phyloP scores from a whole-genome alignment of 1,284 basidiomycete species.

The Apiotrichum domesticum region DNA sequence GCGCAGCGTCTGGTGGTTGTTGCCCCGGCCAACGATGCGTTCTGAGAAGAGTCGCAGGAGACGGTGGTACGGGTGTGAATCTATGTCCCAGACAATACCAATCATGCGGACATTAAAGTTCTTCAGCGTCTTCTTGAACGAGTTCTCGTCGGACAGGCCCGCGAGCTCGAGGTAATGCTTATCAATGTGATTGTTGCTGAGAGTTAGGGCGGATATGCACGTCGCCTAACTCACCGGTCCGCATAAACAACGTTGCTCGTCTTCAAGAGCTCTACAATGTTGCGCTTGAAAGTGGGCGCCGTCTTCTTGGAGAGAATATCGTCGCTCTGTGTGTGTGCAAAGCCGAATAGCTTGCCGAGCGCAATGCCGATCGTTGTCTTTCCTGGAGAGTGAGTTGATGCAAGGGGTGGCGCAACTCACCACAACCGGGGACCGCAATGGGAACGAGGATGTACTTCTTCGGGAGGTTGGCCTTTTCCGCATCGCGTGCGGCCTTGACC shows the following conservation, averaged over 20 bases:
- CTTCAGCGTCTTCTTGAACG: constrained; percentile 20
- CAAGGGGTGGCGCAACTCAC: constrained; percentile 45
- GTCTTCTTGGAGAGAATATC: constrained; percentile 76
- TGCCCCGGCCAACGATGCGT: constrained; percentile 66
- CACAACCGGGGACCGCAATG: constrained; percentile 85
- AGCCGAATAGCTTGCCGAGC: constrained; percentile 68
- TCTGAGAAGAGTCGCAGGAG: constrained; percentile 70
- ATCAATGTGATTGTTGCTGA: constrained; percentile 77
- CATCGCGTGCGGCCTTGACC: constrained; percentile 17
- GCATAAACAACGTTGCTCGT: constrained; percentile 74
- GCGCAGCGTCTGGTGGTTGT: constrained; percentile 74
- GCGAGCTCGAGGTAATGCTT: constrained; percentile 69
- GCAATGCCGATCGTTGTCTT: constrained; percentile 85
- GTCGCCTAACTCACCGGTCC: constrained; percentile 60
- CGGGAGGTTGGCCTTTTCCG: constrained; percentile 34
- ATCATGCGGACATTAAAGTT: constrained; percentile 57
- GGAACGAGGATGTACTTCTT: constrained; percentile 84
- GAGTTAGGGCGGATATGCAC: too few relatives aligned
- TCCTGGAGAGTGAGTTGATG: constrained; percentile 50
- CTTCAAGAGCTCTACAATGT: constrained; percentile 60
- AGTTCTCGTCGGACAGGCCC: constrained; percentile 45
- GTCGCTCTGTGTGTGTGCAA: constrained; percentile 87
- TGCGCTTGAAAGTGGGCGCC: constrained; percentile 68
- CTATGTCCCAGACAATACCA: constrained; percentile 69
- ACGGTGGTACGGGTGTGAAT: constrained; percentile 52